phyloP scores from a whole-genome alignment of 768 basidiomycete species.

The Hypholoma fasciculare region DNA sequence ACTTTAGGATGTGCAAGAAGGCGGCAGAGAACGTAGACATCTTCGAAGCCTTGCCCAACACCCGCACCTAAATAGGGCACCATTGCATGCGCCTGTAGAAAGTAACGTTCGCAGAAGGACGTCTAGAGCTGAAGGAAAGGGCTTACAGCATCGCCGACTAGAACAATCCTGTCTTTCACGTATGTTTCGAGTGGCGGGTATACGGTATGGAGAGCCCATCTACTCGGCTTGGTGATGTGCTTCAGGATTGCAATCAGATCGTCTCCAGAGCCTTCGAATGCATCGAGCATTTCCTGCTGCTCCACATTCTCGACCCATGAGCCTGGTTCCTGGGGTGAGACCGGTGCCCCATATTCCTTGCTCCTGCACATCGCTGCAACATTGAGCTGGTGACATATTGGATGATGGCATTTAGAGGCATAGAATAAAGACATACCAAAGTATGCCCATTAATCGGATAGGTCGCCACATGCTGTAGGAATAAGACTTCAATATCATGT shows the following conservation, averaged over 20 bases:
- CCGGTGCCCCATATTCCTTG: neutral
- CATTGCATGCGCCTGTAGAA: slow-evolving; percentile 52
- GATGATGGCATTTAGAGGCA: neutral
- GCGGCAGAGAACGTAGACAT: slow-evolving; percentile 44
- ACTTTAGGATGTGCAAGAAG: slow-evolving; percentile 44
- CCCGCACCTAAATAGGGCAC: slow-evolving; percentile 56
- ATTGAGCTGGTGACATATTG: neutral
- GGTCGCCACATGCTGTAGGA: slow-evolving; percentile 46
- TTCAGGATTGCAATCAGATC: slow-evolving; percentile 41
- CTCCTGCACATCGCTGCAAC: neutral
- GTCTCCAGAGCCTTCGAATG: slow-evolving; percentile 43
- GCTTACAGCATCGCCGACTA: slow-evolving; percentile 54
- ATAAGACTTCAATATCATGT: neutral
- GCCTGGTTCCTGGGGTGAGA: neutral
- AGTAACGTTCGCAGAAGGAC: slow-evolving; percentile 1
- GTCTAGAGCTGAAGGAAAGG: too few relatives aligned
- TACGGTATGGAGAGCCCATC: slow-evolving; percentile 51
- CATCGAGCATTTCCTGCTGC: slow-evolving; percentile 39
- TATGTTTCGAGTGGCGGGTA: slow-evolving; percentile 44
- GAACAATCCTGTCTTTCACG: slow-evolving; percentile 41
- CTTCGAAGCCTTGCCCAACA: slow-evolving; percentile 59
- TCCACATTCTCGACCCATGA: slow-evolving; percentile 43
- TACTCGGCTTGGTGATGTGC: slow-evolving; percentile 42
- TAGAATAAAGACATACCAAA: slow-evolving; percentile 29
- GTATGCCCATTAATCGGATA: slow-evolving; percentile 43